Conservation (phyloP, 768 basidiomycete species). For the Tylopilus subfusipes region DNA sequence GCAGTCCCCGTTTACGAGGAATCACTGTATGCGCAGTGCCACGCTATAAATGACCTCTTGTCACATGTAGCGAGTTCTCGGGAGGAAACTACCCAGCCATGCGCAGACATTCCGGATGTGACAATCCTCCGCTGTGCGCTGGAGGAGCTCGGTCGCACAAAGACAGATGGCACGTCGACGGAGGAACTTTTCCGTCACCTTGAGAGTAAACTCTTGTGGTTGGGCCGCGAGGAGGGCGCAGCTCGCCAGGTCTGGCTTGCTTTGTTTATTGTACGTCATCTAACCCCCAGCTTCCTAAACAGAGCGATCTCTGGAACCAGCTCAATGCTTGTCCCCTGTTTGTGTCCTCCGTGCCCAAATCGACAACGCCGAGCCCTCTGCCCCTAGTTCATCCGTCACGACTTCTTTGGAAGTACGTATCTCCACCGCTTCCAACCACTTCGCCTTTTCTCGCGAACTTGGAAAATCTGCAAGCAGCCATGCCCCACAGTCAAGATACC, state of each 20-base stretch:
- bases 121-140: conserved; percentile 65
- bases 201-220: conserved; percentile 57
- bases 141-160: conserved; percentile 42
- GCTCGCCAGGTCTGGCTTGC: conserved; percentile 48
- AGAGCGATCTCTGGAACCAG: conserved; percentile 58
- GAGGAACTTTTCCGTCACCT: conserved; percentile 59
- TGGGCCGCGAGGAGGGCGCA: conserved; percentile 48
- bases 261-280: not conserved
- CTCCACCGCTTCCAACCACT: conserved; percentile 26
- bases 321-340: conserved; percentile 52
- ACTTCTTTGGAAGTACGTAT: conserved; percentile 39
- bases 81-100: conserved; percentile 14
- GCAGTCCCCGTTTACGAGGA: conserved; percentile 50
- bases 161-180: conserved; percentile 43
- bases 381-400: conserved; percentile 20
- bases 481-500: conserved; percentile 20
- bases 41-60: conserved; percentile 41
- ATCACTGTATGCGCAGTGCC: conserved; percentile 40
- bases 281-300: conserved; percentile 8
- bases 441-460: conserved; percentile 29
- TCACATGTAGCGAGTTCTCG: conserved; percentile 8
- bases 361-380: not conserved
- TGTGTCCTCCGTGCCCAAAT: conserved; percentile 30
- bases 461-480: conserved; percentile 15
- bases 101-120: conserved; percentile 40